Evolutionary conservation across 805 yeast genomes (phyloP), one percentile per base, ranked within the genome.

Genomic region (Scheffersomyces coipomensis): DNA sequence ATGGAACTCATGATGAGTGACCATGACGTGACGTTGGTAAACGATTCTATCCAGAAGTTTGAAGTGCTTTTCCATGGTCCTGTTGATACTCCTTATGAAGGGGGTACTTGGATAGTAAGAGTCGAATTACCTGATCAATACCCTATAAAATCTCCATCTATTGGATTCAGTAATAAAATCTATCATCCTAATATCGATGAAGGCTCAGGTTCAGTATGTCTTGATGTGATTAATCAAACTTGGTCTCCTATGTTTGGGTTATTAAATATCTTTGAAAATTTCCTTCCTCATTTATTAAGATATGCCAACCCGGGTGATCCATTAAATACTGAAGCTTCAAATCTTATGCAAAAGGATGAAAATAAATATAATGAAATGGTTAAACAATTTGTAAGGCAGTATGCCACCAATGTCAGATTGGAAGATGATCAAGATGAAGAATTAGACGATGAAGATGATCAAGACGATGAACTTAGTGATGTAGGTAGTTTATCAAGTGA

Each of bases 191-290:
- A 91, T 56, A 89, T 91, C 45, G 99, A 91, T 58, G 95, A 89
- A 58, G 74, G 80, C 19, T 82, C 81, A 1, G 99, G 99, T 0
- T 81, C 95, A 0, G 97, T 91, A 5, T 91, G 99, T 63, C 78
- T 91, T 35, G 98, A 91, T 60, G 98, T 93, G 13, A 90, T 91
- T 47, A 91, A 91, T 60, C 97, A 91, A 57, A 88, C 98, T 0
- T 91, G 99, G 99, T 86, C 95, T 30, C 98, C 99, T 2, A 86
- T 91, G 88, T 91, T 89, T 69, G 97, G 93, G 39, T 75, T 93
- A 48, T 71, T 83, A 48, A 93, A 93, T 58, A 86, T 91, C 19
- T 88, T 93, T 58, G 98, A 91, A 55, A 83, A 88, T 57, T 93
- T 91, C 66, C 67, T 91, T 43, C 99, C 99, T 5, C 98, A 95